Conservation (phyloP, 192 early-diverging fungal species). For the Coemansia sp. region DNA sequence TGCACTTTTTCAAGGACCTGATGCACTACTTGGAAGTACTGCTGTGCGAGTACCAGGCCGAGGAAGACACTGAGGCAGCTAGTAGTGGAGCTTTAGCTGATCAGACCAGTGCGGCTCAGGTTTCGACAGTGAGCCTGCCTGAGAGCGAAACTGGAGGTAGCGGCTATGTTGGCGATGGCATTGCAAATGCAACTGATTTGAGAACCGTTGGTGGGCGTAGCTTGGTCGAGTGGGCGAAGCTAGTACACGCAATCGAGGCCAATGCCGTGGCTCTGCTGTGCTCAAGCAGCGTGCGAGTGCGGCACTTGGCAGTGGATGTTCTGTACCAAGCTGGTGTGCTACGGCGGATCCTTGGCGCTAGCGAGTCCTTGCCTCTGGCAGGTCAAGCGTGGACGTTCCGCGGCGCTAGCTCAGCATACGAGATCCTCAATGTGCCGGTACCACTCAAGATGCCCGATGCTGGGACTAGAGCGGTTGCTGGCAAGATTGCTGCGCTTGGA, state of each 20-base stretch:
- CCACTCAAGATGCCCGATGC: background rate
- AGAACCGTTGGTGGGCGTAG: constrained; percentile 18
- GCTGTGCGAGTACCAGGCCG: constrained; percentile 23
- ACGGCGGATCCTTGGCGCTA: constrained; percentile 26
- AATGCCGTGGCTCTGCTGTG: constrained; percentile 42
- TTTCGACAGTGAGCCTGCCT: background rate
- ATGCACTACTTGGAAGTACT: constrained; percentile 52
- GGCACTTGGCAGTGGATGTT: constrained; percentile 35
- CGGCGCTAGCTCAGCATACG: constrained; percentile 30
- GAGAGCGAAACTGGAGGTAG: background rate
- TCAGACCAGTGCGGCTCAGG: background rate
- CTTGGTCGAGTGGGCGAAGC: constrained; percentile 31
- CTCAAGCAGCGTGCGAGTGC: constrained; percentile 37
- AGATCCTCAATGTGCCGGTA: constrained; percentile 40
- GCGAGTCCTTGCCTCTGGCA: constrained; percentile 20
- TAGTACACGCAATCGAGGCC: constrained; percentile 40
- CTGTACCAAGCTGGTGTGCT: constrained; percentile 38
- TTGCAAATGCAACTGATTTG: background rate
- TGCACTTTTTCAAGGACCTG: constrained; percentile 68
- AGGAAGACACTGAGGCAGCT: background rate
- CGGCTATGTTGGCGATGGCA: background rate
- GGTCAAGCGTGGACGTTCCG: constrained; percentile 31
- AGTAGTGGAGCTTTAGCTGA: background rate
- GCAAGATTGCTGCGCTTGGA: background rate
- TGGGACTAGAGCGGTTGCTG: background rate